phyloP scores from a whole-genome alignment of 176 grass and related monocot species.

The Oryza nivara region DNA sequence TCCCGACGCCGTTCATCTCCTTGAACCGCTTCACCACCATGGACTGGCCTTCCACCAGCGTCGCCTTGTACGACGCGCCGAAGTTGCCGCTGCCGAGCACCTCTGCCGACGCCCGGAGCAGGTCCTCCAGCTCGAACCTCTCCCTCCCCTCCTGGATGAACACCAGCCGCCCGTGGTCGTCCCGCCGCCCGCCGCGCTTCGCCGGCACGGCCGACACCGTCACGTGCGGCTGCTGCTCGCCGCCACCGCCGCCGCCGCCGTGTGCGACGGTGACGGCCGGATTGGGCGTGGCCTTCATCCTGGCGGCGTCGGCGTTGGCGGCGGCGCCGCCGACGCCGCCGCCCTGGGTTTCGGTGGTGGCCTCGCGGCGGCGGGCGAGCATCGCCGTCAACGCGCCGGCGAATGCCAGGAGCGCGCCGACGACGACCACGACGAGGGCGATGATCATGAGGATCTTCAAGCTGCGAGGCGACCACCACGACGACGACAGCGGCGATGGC shows the following conservation, averaged over 20 bases:
- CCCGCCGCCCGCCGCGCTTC: conserved; percentile 47
- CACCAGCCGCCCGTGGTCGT: conserved; percentile 55
- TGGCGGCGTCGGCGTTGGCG: conserved; percentile 24
- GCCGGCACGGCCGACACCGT: background rate
- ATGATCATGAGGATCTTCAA: conserved; percentile 49
- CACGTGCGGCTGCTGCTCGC: conserved; percentile 20
- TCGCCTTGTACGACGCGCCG: conserved; percentile 89
- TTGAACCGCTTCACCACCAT: conserved; percentile 94
- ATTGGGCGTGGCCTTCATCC: conserved; percentile 4
- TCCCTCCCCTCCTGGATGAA: conserved; percentile 60
- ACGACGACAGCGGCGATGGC: background rate
- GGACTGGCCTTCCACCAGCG: conserved; percentile 45
- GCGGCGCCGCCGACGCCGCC: background rate
- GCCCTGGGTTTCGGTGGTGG: conserved; percentile 14
- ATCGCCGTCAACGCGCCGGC: conserved; percentile 37
- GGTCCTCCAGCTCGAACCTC: conserved; percentile 82
- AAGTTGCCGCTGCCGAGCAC: conserved; percentile 88
- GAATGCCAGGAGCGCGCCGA: conserved; percentile 44
- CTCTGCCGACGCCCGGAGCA: conserved; percentile 79
- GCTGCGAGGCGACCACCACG: background rate
- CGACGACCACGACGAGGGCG: conserved; percentile 51
- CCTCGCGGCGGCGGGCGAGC: conserved; percentile 32
- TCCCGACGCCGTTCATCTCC: conserved; percentile 69
- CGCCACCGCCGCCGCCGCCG: background rate
- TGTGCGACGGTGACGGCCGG: conserved; percentile 42